Evolutionary conservation across 2,329 filamentous ascomycete genomes (phyloP).

Genomic region (Colletotrichum sp.): DNA sequence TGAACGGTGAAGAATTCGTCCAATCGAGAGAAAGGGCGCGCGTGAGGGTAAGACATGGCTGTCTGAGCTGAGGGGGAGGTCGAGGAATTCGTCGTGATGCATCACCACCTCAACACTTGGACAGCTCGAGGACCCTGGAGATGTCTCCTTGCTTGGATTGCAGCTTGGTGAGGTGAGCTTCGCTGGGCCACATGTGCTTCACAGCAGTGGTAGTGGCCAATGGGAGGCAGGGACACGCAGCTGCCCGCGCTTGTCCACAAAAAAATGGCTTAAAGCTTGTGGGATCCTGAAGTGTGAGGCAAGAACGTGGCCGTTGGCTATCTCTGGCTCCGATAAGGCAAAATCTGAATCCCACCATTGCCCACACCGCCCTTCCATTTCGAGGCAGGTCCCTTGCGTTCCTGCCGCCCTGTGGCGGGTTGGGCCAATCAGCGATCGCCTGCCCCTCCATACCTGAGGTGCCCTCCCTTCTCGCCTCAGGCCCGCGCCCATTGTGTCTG

Average conservation of each 20-base stretch:
- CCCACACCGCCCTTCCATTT: constrained; percentile 19
- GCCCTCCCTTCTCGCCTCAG: background rate
- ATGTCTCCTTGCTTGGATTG: background rate
- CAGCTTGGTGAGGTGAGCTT: background rate
- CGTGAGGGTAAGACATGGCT: constrained; percentile 9
- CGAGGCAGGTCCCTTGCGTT: constrained; percentile 19
- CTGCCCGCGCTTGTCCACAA: background rate
- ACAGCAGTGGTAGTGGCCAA: background rate
- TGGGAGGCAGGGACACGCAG: background rate
- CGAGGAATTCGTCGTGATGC: background rate
- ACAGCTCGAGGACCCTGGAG: background rate
- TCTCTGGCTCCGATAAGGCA: background rate
- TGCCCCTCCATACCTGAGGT: background rate
- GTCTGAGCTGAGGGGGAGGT: background rate
- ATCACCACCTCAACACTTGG: background rate
- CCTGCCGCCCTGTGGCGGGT: background rate
- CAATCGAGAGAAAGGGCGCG: background rate
- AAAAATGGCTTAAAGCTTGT: background rate
- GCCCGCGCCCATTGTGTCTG: background rate
- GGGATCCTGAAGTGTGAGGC: background rate
- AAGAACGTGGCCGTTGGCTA: background rate
- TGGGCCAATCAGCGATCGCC: background rate
- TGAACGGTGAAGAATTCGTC: background rate
- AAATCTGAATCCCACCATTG: background rate
- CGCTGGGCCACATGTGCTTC: background rate